Base-by-base conservation (phyloP, 2,329 filamentous ascomycete species). In the Chrysoporthe cubensis region DNA sequence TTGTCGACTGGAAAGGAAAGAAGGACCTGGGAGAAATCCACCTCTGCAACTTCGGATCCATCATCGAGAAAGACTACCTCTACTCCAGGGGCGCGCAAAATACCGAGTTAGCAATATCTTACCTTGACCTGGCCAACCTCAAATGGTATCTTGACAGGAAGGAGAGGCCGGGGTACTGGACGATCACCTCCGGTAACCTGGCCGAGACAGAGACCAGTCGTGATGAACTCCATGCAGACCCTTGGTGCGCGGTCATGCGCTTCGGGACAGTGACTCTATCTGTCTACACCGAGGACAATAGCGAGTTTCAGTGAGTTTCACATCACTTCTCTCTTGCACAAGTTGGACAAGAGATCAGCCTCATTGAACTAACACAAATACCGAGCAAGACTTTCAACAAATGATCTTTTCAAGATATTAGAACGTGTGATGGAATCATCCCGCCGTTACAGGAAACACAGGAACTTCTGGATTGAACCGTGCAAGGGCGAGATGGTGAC, bases 41-140 rank as follows among this genome's bases (percentile, higher is more conserved):
- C 4, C 34, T 60, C 57, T 60, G 57, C 57, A 16, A 26, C 13
- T 44, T 44, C 9, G 21, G 32, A 18, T n/a, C 54, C 3, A 40
- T 57, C 8, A 37, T 5, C 14, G 54, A 57, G 7, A 57, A 6
- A 26, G 32, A 57, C 34, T 57, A 57, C 6, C 34, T 37, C 54
- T 37, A 57, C n/a, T 37, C 32, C 54, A 57, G 4, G 9, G 32
- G 5, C 3, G 34, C 32, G 14, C 32, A 42, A 8, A 8, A 44
- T 13, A 26, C 40, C 3, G 21, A n/a, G 56, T 3, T n/a, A 18
- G 56, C 34, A 14, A 32, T 60, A 16, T 26, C 37, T 9, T 60
- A 43, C 42, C 57, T 60, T 40, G 57, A 60, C n/a, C 13, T 60
- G 40, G 40, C 40, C 57, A 60, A 60, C n/a, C 42, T 60, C 37